Base-by-base conservation (phyloP, 1,284 basidiomycete genomes). In the Gomphus sp. region DNA sequence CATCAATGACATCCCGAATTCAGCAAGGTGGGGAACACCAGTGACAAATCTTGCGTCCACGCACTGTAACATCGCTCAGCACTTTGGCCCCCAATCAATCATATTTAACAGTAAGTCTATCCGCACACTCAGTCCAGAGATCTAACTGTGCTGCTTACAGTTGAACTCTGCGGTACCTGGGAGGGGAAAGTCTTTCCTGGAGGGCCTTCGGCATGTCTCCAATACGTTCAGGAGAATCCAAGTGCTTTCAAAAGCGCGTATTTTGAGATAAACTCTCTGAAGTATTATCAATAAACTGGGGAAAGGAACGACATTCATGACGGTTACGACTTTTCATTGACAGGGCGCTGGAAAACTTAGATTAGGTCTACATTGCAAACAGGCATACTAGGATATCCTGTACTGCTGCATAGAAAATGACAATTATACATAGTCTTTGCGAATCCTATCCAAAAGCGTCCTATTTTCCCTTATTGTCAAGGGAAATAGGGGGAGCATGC, bases 51-150 rank as follows among this genome's bases (percentile, higher is more conserved):
- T 59, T 14, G 39, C 36, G 4, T 61, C 51, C 47, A 51, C 50
- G 7, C 36, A 54, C 31, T 67, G 66, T 56, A 58, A 65, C 37
- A 59, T 67, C 22, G 43, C 47, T 10, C 44, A 47, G 9, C 54
- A 65, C 36, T 66, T 67, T 56, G 61, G 61, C n/a, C 63, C 62
- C 14, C 63, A 67, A 48, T 64, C 64, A 47, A 62, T 67, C 37
- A 63, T 67, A 39, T 62, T 67, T 50, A 65, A 65, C 50, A 60
- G 65, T 60, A 63, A 45, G 57, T 52, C 34, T 48, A 48, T 25
- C 28, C 9, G 8, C 22, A 45, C 4, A 48, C 45, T 25, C 18
- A 12, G 22, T 12, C 22, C 8, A 1, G 14, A 25, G 22, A 5
- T 25, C 1, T 48, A 25, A 48, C n/a, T 31, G 8, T 14, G n/a